These are phyloP conservation scores for Achaetomiella virescens DNA, from an alignment of 495 filamentous ascomycete genomes.

Conservation along the genomic window DNA sequence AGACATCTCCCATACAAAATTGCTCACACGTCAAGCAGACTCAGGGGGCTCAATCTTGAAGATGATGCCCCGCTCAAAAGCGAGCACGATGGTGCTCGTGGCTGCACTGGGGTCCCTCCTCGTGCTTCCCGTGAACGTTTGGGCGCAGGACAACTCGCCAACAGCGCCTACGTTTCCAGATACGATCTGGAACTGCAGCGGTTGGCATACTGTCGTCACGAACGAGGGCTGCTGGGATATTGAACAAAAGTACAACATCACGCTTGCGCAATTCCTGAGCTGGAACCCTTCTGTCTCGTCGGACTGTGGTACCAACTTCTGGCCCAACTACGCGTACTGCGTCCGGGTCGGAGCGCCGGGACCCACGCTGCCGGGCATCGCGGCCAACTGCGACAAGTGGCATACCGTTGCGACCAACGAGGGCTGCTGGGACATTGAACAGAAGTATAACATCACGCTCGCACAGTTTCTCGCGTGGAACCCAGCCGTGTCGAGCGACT, in stretches of 20 bases:
- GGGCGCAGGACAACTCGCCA: not conserved
- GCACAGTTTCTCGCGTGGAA: constrained; percentile 19
- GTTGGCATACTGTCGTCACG: not conserved
- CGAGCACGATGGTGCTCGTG: not conserved
- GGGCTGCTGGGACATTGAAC: constrained; percentile 5
- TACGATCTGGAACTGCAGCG: not conserved
- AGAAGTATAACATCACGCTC: constrained; percentile 7
- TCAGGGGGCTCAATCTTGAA: too few relatives aligned
- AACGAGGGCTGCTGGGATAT: not conserved
- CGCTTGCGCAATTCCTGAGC: constrained; percentile 5
- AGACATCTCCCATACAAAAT: too few relatives aligned
- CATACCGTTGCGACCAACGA: constrained; percentile 5
- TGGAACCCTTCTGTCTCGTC: constrained; percentile 10
- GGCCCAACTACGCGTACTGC: not conserved
- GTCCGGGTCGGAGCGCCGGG: not conserved
- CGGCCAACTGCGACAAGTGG: constrained; percentile 17
- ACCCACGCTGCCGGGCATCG: constrained; percentile 14
- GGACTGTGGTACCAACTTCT: constrained; percentile 6
- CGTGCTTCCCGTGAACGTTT: not conserved
- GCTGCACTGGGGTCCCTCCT: not conserved
- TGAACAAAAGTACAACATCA: constrained; percentile 9
- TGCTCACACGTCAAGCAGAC: too few relatives aligned
- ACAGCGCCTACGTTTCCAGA: not conserved
- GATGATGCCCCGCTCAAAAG: too few relatives aligned
- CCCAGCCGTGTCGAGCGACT: constrained; percentile 17